Evolutionary conservation across 1,284 basidiomycete species (phyloP).

Genomic region (Marasmius sp.): DNA sequence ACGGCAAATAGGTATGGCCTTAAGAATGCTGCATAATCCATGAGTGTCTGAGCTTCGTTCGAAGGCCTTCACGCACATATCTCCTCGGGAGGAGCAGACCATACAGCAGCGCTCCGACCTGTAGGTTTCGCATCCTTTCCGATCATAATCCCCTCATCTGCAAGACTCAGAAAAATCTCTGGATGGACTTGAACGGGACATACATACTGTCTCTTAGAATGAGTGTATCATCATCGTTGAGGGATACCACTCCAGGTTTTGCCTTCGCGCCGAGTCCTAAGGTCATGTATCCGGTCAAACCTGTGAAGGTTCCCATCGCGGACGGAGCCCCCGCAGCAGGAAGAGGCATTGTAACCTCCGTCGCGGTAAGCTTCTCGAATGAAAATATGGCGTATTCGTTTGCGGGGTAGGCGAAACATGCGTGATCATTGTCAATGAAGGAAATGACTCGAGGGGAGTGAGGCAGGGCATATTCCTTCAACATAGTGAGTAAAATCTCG

Average conservation of each 20-base stretch:
- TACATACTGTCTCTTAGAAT: conserved; percentile 81
- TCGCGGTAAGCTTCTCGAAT: conserved; percentile 54
- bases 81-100: conserved; percentile 83
- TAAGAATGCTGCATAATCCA: conserved; percentile 55
- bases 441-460: conserved; percentile 81
- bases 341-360: conserved; percentile 57
- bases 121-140: conserved; percentile 69
- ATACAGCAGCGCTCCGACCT: conserved; percentile 62
- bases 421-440: conserved; percentile 62
- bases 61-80: conserved; percentile 46
- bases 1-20: conserved; percentile 86
- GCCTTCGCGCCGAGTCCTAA: conserved; percentile 74
- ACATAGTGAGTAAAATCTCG: conserved; percentile 3
- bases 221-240: conserved; percentile 70
- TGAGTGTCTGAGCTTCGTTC: neutral
- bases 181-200: neutral
- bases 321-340: conserved; percentile 46
- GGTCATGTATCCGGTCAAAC: conserved; percentile 88
- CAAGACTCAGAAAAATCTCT: neutral
- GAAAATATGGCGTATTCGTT: conserved; percentile 79
- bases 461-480: conserved; percentile 76
- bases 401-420: conserved; percentile 77
- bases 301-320: conserved; percentile 72
- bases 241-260: conserved; percentile 63
- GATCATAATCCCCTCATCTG: conserved; percentile 77